Evolutionary conservation across 2,329 filamentous ascomycete species (phyloP), one percentile per base, ranked within the genome.

Genomic region (Calonectria pteridis): DNA sequence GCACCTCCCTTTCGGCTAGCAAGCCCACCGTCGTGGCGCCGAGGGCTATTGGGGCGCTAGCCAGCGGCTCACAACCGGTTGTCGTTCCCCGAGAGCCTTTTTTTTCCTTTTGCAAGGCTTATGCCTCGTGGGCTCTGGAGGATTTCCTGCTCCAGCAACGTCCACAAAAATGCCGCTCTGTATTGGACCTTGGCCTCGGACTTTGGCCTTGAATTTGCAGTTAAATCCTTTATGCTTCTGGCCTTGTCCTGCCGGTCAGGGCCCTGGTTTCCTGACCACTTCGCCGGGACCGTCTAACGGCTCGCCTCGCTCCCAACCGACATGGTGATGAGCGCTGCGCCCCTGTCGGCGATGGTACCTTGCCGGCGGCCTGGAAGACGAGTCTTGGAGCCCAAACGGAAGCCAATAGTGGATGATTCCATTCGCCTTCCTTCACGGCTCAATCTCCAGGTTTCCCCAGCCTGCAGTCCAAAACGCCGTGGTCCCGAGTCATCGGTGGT

Each of bases 261-360:
- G 68, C 69, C 78, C 77, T 51, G 64, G 78, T 53, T 64, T 66
- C 68, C 76, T 67, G 73, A 64, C 78, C 78, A 80, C 78, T 67
- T 77, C 74, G 72, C 75, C 73, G 78, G 78, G 77, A 78, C 78
- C 73, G 73, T 68, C 67, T 79, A 73, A 72, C 76, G 77, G 78
- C 78, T 80, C 78, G 77, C 78, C 78, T 80, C 76, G 78, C 65
- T 46, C 73, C 71, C 64, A 80, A 74, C 77, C 78, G 78, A 80
- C 72, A 80, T 80, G 76, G 78, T 73, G 79, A 77, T 80, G 73
- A 59, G 70, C 71, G 69, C 50, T 74, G 50, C 35, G 71, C 72
- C 77, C 77, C 72, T 78, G 75, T 76, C 74, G 55, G 65, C 33
- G 13, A 40, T 37, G 55, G 55, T 40, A 62, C 55, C 35, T 62